Percentiles rank a stretch among this genome's conserved stretches.
Conservation (phyloP, 805 yeast genomes). For the Cyberlindnera saturnus region DNA sequence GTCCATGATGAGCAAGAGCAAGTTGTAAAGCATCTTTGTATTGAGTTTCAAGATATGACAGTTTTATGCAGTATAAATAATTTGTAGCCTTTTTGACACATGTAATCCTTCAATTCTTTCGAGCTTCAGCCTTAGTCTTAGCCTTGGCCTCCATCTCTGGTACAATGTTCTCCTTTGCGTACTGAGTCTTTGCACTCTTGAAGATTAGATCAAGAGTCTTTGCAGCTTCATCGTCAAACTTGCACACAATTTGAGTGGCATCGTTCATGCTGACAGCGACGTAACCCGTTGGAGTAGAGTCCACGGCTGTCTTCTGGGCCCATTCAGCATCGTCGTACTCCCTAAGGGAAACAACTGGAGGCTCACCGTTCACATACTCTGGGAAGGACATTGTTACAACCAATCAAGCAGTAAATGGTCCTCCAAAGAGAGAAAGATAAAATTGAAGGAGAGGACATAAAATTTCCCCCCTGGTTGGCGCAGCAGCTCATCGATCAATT, state of each 20-base stretch:
- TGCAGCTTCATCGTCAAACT: slow-evolving; percentile 31
- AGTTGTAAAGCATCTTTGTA: slow-evolving; percentile 9
- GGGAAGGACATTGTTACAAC: slow-evolving; percentile 29
- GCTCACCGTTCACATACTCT: slow-evolving; percentile 35
- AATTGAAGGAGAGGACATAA: background rate
- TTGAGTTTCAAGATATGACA: background rate
- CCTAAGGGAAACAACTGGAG: slow-evolving; percentile 39
- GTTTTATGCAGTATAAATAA: background rate
- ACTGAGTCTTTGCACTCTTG: slow-evolving; percentile 36
- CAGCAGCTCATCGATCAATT: background rate
- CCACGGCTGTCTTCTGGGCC: slow-evolving; percentile 47
- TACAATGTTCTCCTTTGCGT: slow-evolving; percentile 8
- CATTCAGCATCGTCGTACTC: slow-evolving; percentile 48
- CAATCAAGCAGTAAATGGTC: background rate
- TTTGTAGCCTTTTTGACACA: background rate
- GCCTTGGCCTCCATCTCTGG: background rate
- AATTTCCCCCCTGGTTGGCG: background rate
- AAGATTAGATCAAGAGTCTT: slow-evolving; percentile 39
- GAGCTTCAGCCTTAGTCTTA: background rate
- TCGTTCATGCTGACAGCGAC: slow-evolving; percentile 41
- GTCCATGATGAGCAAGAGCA: slow-evolving; percentile 25
- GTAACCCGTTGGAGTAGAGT: slow-evolving; percentile 27
- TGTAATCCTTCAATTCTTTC: background rate
- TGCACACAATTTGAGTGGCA: slow-evolving; percentile 39
- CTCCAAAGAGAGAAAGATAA: background rate